Conservation (phyloP, 2,329 filamentous ascomycete genomes). For the Colletotrichum tropicicola region DNA sequence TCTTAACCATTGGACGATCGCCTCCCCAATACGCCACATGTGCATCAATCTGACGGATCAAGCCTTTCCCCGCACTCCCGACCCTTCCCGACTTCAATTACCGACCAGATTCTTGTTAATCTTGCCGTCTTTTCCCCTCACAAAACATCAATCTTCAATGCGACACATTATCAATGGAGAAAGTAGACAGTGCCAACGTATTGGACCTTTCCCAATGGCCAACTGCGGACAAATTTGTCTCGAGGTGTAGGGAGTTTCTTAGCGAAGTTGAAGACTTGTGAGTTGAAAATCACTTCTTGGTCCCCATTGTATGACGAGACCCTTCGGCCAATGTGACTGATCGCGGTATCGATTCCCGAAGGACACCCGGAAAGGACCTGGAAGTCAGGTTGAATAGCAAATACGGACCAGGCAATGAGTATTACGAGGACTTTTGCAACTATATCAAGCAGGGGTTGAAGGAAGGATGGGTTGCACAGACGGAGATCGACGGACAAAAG, state of each 20-base stretch:
- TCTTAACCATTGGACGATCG: no score
- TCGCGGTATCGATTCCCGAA: no score
- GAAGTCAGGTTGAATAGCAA: slow-evolving; percentile 51
- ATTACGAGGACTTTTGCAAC: slow-evolving; percentile 51
- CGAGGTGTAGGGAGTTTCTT: slow-evolving; percentile 40
- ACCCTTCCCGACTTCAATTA: background rate
- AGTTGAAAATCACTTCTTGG: no score
- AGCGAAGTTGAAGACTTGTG: slow-evolving; percentile 42
- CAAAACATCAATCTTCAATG: background rate
- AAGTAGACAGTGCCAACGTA: slow-evolving; percentile 25
- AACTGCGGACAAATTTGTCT: slow-evolving; percentile 38
- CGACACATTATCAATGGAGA: slow-evolving; percentile 12
- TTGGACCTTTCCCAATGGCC: slow-evolving; percentile 38
- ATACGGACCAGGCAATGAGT: slow-evolving; percentile 51
- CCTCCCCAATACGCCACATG: no score
- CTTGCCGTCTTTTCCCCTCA: background rate
- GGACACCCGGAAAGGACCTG: slow-evolving; percentile 55
- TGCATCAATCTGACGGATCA: no score
- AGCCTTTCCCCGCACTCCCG: background rate
- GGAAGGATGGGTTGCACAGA: slow-evolving; percentile 55
- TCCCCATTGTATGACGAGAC: no score
- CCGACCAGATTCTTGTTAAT: background rate
- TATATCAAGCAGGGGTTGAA: slow-evolving; percentile 48
- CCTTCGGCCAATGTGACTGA: no score
- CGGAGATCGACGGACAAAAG: slow-evolving; percentile 51